Evolutionary conservation across 148 eudicot genomes (phyloP).

Genomic region (Camellia lanceoleosa): DNA sequence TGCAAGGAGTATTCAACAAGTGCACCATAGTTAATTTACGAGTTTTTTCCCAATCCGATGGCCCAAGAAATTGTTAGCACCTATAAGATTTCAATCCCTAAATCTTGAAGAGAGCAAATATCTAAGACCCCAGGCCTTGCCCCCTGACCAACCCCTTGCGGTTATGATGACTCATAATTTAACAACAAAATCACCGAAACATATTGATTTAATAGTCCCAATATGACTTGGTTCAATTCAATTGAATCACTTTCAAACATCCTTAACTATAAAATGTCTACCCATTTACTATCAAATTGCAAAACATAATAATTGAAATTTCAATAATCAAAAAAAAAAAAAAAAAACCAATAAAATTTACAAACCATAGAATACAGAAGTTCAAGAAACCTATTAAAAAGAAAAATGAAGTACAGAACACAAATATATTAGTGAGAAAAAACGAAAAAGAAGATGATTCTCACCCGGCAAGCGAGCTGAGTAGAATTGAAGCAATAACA

Average conservation of each 20-base stretch:
- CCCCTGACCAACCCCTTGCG: too few relatives aligned
- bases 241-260: slow-evolving; percentile 1
- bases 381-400: neutral
- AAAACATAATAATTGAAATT: neutral
- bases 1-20: too few relatives aligned
- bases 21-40: too few relatives aligned
- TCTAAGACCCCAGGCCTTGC: too few relatives aligned
- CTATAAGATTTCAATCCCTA: too few relatives aligned
- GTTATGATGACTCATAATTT: neutral
- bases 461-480: slow-evolving; percentile 87
- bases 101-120: too few relatives aligned
- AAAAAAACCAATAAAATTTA: too few relatives aligned
- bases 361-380: neutral
- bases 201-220: neutral
- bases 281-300: neutral
- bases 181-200: neutral
- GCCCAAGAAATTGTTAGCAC: too few relatives aligned
- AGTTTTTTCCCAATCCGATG: too few relatives aligned
- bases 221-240: slow-evolving; percentile 6
- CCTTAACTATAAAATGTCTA: neutral
- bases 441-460: slow-evolving; percentile 9
- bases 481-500: slow-evolving; percentile 65
- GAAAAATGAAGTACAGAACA: neutral
- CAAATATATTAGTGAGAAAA: too few relatives aligned
- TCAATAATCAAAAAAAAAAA: neutral